Base-by-base conservation (phyloP, 192 early-diverging fungal species). In the Spinellus fusiger region DNA sequence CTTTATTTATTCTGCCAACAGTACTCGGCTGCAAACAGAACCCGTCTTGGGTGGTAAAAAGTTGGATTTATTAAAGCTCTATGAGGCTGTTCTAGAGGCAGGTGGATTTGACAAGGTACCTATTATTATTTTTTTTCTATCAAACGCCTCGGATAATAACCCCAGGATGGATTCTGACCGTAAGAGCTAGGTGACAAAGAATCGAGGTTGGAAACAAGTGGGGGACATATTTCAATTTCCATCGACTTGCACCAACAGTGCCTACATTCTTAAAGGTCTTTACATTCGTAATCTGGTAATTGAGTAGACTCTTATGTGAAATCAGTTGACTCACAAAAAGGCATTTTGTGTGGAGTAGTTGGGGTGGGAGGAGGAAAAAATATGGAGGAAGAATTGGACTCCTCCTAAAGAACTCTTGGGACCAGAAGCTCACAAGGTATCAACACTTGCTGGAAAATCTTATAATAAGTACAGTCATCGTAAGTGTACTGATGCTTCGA, bases 221-320 rank as follows among this genome's bases (percentile, higher is more conserved):
- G 73, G 77, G 9, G 60, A 77, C 20, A 80, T 80, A 0, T 91
- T 91, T 66, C 80, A 90, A 44, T 84, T 91, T 34, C 89, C 89
- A 5, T 61, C 77, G 32, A 91, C 89, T 6, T 91, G 89, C 70
- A 91, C 89, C 23, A 91, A 91, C 72, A 83, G 81, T 44, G 89
- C 88, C 15, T 90, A 83, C 63, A 83, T 89, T 29, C 74, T 90
- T 56, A 89, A 90, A 73, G 75, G 83, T 27, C 71, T 89, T 0
- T 91, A 91, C 58, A 79, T 82, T 35, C 71, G 74, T 54, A 84
- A 82, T 40, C 65, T 91, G 44, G 59, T 61, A 50, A 61, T 29
- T 32, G 25, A 12, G 33, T 56, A 10, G 32, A 12, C 20, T 2
- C 15, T 2, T n/a, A 0, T 12, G 33, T 4, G 4, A 27, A 8